A percentile compares a stretch with the other conserved stretches of the same genome.
Evolutionary conservation across 2,329 filamentous ascomycete species (phyloP).

Genomic region (Cadophora malorum): DNA sequence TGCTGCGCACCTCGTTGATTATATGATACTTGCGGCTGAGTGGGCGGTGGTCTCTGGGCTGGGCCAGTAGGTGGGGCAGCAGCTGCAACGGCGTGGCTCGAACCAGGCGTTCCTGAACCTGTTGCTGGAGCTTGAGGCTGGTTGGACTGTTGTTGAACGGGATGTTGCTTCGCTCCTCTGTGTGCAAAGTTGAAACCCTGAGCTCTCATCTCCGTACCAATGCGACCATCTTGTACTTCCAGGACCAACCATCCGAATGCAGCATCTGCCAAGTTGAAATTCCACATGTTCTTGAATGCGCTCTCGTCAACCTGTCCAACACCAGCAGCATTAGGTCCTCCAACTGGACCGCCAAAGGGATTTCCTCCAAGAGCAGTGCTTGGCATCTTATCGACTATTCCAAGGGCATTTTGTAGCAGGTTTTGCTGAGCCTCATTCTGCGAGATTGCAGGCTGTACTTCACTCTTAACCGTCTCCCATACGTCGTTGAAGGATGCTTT

Average conservation of each 20-base stretch:
- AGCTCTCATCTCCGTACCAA: constrained; percentile 97
- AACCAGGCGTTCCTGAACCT: constrained; percentile 45
- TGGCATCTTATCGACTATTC: constrained; percentile 98
- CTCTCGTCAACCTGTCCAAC: constrained; percentile 96
- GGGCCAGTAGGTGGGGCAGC: constrained; percentile 44
- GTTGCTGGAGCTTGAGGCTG: constrained; percentile 46
- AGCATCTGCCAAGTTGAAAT: constrained; percentile 97
- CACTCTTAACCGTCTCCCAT: constrained; percentile 97
- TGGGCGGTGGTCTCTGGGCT: constrained; percentile 40
- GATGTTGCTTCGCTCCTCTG: constrained; percentile 80
- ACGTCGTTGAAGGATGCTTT: constrained; percentile 99
- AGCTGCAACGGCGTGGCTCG: constrained; percentile 45
- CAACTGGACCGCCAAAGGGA: constrained; percentile 87
- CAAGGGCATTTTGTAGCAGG: constrained; percentile 86
- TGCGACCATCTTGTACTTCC: constrained; percentile 93
- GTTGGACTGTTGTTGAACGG: constrained; percentile 46
- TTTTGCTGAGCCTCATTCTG: constrained; percentile 95
- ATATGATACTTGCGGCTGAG: constrained; percentile 35
- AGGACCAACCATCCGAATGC: constrained; percentile 96
- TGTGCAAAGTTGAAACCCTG: constrained; percentile 99
- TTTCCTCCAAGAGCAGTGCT: constrained; percentile 93
- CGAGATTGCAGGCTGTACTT: constrained; percentile 92
- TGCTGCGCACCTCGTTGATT: constrained; percentile 42
- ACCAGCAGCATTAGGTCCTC: constrained; percentile 67
- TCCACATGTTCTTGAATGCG: constrained; percentile 99